Base-by-base conservation (phyloP, 2,329 filamentous ascomycete species). In the Neopestalotiopsis sp. region DNA sequence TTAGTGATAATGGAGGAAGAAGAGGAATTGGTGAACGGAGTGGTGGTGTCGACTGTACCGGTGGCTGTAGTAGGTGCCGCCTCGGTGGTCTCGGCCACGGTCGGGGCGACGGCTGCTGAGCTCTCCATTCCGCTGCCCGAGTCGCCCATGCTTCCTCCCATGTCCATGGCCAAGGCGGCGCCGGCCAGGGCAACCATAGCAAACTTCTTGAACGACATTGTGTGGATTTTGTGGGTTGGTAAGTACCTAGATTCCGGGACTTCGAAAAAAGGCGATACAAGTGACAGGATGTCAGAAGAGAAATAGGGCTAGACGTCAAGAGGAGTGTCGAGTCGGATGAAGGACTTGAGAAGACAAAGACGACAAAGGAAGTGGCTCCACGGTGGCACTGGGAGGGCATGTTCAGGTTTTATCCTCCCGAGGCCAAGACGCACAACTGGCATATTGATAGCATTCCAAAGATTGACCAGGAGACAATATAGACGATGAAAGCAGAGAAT, bases 151-250 rank as follows among this genome's bases (percentile, higher is more conserved):
- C 20, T 17, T 59, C 57, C 57, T 70, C 71, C 72, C 20, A 34
- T 56, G 30, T 71, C 63, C 68, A 71, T 74, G n/a, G 73, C 73
- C 13, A 76, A 63, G 56, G 71, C 73, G 66, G 67, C 56, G 38
- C 70, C 69, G 56, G 72, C 73, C 40, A 78, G 59, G 61, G 73
- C 73, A 34, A 77, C 57, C 61, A 75, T 59, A 42, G 69, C 63
- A 65, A 73, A 62, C 65, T 61, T 68, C 67, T 73, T 77, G 56
- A 74, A 58, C 1, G 70, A 66, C 76, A 78, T 78, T 6, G 71
- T 74, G 58, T 28, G n/a, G 30, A 56, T 67, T 69, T 34, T 28
- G 24, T 28, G 24, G 20, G 10, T 38, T 10, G 30, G 59, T 34
- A 38, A 20, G 30, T 62, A 40, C 30, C 30, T 4, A 32, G 30